Base-by-base conservation (phyloP, 2,329 filamentous ascomycete genomes). In the Acarospora socialis region DNA sequence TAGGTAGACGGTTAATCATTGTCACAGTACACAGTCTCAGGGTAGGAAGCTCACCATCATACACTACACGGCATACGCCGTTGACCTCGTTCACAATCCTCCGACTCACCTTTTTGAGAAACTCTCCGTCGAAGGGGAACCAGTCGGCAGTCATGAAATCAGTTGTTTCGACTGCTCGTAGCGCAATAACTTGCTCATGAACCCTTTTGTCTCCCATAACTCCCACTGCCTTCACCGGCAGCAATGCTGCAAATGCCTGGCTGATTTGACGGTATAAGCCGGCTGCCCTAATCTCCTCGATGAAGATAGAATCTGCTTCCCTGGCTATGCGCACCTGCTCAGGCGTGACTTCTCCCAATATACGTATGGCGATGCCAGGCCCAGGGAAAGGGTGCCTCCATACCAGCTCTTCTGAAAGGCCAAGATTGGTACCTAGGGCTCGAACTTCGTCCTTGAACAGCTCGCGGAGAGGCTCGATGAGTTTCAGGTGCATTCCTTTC, bases 401-500 rank as follows among this genome's bases (percentile, higher is more conserved):
- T 33, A 87, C 75, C 5, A 87, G 71, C n/a, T 81, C 69, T 39
- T 79, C 66, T 30, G 73, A 66, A 36, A 86, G 81, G 16, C 74
- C 73, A 3, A 86, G 63, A 39, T 80, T 63, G 10, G 69, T 71
- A 20, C 81, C 80, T 3, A 86, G 57, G 41, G 66, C 59, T 36
- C 79, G 67, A 16, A 83, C 81, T 57, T 90, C 81, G 45, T 90
- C 80, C 54, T 90, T 90, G 68, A 86, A 87, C 18, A 90, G 63
- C 49, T 81, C 74, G 25, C 79, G 66, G 1, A 90, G 69, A 2
- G 81, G 81, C 59, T 92, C 81, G 39, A 90, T 80, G 21, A 61
- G 50, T 47, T 59, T 54, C 27, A 56, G 43, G 39, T 66, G 59
- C 66, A 73, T 71, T 43, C 62, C 60, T 43, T 65, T 61, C 10